Evolutionary conservation across 768 basidiomycete genomes (phyloP).

Genomic region (Rhizopogon vinicolor): DNA sequence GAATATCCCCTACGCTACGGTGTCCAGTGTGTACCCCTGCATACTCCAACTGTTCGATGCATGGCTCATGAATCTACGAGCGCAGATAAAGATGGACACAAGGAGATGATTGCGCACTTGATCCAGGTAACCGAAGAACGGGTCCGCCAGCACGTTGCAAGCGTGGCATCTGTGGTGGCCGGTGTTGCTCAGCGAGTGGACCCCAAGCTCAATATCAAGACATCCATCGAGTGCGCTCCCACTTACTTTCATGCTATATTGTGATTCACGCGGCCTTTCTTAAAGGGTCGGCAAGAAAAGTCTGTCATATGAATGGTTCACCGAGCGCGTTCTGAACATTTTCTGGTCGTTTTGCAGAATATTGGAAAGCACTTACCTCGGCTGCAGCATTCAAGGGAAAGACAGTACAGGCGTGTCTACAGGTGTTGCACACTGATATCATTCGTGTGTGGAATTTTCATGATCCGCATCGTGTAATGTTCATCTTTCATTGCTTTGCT

Average conservation of each 20-base stretch:
- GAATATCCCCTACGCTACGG: too few species aligned
- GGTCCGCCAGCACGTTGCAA: not conserved
- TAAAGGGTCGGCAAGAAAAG: not conserved
- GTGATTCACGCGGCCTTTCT: not conserved
- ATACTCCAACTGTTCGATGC: too few species aligned
- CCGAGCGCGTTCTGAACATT: too few species aligned
- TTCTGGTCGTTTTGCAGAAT: slow-evolving; percentile 3
- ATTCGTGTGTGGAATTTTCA: too few species aligned
- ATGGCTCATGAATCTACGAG: too few species aligned
- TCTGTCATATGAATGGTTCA: not conserved
- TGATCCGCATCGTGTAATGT: too few species aligned
- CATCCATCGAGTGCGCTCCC: slow-evolving; percentile 1
- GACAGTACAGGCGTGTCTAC: too few species aligned
- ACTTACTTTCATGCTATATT: not conserved
- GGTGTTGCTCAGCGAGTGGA: not conserved
- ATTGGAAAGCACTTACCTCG: slow-evolving; percentile 12
- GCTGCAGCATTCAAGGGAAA: not conserved
- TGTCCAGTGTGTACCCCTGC: too few species aligned
- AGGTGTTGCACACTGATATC: too few species aligned
- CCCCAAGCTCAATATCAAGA: not conserved
- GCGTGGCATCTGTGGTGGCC: not conserved
- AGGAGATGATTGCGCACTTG: not conserved
- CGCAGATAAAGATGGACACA: not conserved
- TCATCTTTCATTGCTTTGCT: too few species aligned
- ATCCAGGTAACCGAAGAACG: not conserved